Conservation (phyloP, 305 asterid genomes). For the Stenogyne calaminthoides region DNA sequence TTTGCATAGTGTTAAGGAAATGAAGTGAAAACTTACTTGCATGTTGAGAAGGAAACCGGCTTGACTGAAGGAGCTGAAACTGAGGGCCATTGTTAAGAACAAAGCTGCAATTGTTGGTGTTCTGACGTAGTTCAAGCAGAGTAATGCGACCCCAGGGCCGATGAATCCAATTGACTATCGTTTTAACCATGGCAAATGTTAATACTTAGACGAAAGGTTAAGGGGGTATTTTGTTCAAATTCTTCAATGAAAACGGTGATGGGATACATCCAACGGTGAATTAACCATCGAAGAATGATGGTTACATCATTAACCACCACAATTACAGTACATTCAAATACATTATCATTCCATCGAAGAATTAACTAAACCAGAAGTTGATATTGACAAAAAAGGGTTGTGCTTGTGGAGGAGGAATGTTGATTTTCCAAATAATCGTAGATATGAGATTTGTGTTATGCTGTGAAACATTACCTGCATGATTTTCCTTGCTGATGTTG, state of each 20-base stretch:
- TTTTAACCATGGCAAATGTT: not conserved
- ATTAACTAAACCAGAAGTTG: not conserved
- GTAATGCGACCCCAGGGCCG: slow-evolving; percentile 85
- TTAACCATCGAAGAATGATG: no score
- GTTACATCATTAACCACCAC: no score
- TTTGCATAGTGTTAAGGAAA: not conserved
- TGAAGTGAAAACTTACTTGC: slow-evolving; percentile 62
- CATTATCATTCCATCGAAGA: no score
- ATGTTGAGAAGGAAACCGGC: slow-evolving; percentile 92
- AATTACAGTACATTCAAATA: no score
- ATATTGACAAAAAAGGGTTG: not conserved
- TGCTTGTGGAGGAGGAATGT: not conserved
- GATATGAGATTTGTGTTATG: not conserved
- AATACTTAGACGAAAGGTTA: not conserved
- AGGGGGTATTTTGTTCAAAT: no score
- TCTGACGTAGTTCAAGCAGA: slow-evolving; percentile 72
- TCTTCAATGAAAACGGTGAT: no score
- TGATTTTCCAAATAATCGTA: not conserved
- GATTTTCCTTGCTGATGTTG: slow-evolving; percentile 75
- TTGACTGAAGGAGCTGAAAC: slow-evolving; percentile 93
- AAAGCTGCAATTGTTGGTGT: slow-evolving; percentile 69
- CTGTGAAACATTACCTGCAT: slow-evolving; percentile 67
- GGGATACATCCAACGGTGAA: no score
- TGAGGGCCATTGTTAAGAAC: slow-evolving; percentile 65
- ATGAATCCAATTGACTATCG: slow-evolving; percentile 88